Percentiles rank a stretch among this genome's conserved stretches.
phyloP scores from a whole-genome alignment of 192 early-diverging fungal genomes.

The Lunasporangiospora selenospora region DNA sequence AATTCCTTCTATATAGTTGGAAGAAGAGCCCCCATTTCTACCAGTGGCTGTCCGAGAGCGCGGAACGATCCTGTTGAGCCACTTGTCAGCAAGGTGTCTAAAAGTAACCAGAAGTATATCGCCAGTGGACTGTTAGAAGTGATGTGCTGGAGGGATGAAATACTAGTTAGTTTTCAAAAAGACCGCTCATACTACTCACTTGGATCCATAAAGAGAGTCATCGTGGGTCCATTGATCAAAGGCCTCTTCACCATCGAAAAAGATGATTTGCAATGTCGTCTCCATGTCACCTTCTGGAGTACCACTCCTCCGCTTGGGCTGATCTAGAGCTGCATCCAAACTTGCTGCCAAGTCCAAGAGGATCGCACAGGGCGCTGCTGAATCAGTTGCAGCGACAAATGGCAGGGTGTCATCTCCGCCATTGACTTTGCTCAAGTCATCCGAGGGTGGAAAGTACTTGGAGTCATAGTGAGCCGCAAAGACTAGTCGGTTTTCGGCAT shows the following conservation, averaged over 20 bases:
- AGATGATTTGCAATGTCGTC: constrained; percentile 86
- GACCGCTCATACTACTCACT: no score
- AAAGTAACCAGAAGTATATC: background rate
- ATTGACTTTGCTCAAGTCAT: constrained; percentile 4
- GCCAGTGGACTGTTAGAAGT: no score
- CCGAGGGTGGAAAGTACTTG: constrained; percentile 71
- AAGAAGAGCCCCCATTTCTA: constrained; percentile 27
- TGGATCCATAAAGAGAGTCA: constrained; percentile 92
- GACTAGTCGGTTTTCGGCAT: constrained; percentile 73
- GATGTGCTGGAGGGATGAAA: no score
- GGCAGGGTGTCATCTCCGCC: constrained; percentile 49
- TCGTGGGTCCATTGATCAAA: constrained; percentile 73
- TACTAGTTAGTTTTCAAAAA: no score
- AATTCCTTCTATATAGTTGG: constrained; percentile 68
- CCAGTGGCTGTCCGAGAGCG: constrained; percentile 20
- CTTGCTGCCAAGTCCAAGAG: constrained; percentile 82
- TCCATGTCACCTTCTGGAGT: no score
- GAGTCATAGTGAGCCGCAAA: constrained; percentile 95
- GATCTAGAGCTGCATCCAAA: constrained; percentile 67
- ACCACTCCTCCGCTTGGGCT: constrained; percentile 26
- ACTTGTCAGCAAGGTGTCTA: constrained; percentile 81
- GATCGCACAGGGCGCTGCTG: constrained; percentile 90
- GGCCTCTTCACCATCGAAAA: constrained; percentile 98
- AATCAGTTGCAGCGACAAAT: constrained; percentile 92
- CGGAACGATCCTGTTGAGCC: constrained; percentile 62